Evolutionary conservation across 2,329 filamentous ascomycete species (phyloP).

Genomic region (Fusarium illudens): DNA sequence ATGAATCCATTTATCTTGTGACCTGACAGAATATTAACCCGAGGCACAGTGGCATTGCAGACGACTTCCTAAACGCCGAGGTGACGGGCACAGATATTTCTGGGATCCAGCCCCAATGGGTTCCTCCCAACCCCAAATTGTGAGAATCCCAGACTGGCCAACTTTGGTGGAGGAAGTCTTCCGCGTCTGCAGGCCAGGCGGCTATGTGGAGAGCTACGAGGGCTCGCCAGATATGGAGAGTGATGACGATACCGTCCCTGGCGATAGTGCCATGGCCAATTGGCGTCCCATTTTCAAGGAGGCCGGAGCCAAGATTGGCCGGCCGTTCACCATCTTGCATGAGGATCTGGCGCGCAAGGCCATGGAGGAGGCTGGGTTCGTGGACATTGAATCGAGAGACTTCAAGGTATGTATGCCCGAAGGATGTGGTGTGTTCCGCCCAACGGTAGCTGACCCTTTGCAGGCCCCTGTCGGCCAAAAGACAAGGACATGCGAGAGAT

Average conservation of each 20-base stretch:
- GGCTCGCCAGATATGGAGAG: conserved; percentile 33
- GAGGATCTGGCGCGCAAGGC: conserved; percentile 8
- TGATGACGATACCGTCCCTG: conserved; percentile 42
- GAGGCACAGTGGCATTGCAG: conserved; percentile 56
- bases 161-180: conserved; percentile 60
- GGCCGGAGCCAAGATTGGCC: conserved; percentile 40
- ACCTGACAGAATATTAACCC: neutral
- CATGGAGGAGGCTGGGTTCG: conserved; percentile 12
- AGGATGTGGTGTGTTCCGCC: too few species aligned
- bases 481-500: conserved; percentile 11
- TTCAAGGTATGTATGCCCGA: neutral
- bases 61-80: conserved; percentile 53
- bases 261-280: conserved; percentile 34
- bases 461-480: conserved; percentile 18
- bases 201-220: conserved; percentile 47
- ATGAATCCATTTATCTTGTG: too few species aligned
- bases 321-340: conserved; percentile 30
- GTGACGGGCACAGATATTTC: conserved; percentile 63
- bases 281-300: conserved; percentile 40
- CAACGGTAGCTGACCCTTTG: neutral
- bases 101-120: conserved; percentile 63
- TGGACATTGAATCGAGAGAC: conserved; percentile 5
- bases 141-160: conserved; percentile 55
- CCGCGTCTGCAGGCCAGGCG: conserved; percentile 64
- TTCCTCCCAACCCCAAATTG: conserved; percentile 55